Conservation (phyloP, 257 asterid genomes). For the Gentiana straminea region DNA sequence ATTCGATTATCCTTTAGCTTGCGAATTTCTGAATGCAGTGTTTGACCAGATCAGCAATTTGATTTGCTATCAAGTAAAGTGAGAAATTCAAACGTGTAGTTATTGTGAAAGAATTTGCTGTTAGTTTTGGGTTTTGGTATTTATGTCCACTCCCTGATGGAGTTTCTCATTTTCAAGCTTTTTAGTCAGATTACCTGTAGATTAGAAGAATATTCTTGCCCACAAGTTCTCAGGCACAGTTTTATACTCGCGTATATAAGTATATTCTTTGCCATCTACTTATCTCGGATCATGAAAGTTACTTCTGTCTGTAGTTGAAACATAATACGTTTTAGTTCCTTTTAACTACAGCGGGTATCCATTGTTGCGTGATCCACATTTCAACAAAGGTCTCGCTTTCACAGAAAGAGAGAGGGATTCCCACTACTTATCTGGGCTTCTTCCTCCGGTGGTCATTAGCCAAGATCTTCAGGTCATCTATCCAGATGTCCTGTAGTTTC, state of each 20-base stretch:
- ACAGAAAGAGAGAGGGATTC: slow-evolving; percentile 87
- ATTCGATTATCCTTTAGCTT: too few relatives aligned
- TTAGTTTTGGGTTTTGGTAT: not conserved
- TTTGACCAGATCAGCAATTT: too few relatives aligned
- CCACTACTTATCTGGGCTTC: slow-evolving; percentile 94
- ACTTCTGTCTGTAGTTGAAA: not conserved
- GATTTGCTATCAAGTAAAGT: too few relatives aligned
- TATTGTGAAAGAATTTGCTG: not conserved
- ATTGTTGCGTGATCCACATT: slow-evolving; percentile 94
- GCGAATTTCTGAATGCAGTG: too few relatives aligned
- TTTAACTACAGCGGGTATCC: slow-evolving; percentile 69
- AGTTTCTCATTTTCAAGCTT: not conserved
- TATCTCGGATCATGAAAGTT: not conserved
- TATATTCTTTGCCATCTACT: not conserved
- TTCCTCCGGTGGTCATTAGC: slow-evolving; percentile 71
- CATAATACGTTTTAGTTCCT: slow-evolving; percentile 3
- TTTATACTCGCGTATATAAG: not conserved
- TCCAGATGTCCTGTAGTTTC: not conserved
- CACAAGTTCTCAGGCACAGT: not conserved
- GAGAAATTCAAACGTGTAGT: too few relatives aligned
- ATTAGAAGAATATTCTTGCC: not conserved
- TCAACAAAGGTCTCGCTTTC: slow-evolving; percentile 95
- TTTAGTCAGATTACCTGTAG: not conserved
- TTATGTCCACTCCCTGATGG: not conserved
- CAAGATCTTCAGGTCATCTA: slow-evolving; percentile 71